These are phyloP conservation scores for Fusarium albosuccineum DNA, from an alignment of 2,329 filamentous ascomycete species.

Conservation along the genomic window DNA sequence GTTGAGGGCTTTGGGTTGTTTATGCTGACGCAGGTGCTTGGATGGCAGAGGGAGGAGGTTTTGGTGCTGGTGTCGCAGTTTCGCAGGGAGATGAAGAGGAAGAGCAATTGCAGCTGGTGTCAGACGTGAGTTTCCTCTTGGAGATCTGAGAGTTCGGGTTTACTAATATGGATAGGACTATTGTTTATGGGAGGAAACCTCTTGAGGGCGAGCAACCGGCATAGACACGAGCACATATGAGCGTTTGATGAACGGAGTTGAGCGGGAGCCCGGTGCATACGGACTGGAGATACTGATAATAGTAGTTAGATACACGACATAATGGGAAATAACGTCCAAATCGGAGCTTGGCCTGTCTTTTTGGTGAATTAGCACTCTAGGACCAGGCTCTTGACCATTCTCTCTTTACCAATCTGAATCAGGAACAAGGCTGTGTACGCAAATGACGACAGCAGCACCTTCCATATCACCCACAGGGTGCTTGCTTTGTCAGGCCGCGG, in stretches of 20 bases:
- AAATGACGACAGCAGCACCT: too few species aligned
- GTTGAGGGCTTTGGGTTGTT: constrained; percentile 49
- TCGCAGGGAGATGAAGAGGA: constrained; percentile 32
- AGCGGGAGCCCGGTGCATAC: too few species aligned
- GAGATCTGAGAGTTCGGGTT: not conserved
- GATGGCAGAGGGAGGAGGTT: constrained; percentile 46
- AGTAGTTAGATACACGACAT: too few species aligned
- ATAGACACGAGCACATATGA: not conserved
- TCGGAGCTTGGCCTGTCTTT: too few species aligned
- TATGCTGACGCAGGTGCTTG: constrained; percentile 46
- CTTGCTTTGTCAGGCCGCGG: too few species aligned
- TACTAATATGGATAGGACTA: constrained; percentile 19
- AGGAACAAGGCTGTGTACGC: too few species aligned
- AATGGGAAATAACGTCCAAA: too few species aligned
- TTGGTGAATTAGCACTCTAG: too few species aligned
- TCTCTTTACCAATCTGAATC: too few species aligned
- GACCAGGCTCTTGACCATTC: too few species aligned
- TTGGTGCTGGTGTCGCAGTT: constrained; percentile 42
- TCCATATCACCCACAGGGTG: too few species aligned
- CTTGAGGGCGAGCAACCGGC: not conserved
- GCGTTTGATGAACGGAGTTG: not conserved
- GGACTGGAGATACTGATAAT: not conserved
- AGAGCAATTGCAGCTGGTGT: constrained; percentile 28
- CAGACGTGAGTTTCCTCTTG: constrained; percentile 22
- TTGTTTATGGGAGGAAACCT: constrained; percentile 39